Evolutionary conservation across 2,329 filamentous ascomycete species (phyloP).

Genomic region (Chaetomium olivaceum): DNA sequence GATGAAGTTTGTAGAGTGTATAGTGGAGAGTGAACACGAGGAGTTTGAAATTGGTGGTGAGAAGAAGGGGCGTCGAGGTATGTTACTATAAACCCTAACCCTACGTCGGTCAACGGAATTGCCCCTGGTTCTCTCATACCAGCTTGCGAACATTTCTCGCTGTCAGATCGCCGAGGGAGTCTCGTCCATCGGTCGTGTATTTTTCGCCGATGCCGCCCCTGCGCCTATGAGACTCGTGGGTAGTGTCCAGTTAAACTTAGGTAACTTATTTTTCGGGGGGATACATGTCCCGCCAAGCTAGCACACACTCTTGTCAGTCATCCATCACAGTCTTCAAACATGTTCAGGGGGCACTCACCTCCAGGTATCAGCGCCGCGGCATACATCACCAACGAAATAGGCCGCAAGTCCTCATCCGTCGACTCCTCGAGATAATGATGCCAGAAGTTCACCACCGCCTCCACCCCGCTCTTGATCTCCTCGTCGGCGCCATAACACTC

Average conservation of each 20-base stretch:
- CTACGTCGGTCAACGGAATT: neutral
- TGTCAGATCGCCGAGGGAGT: neutral
- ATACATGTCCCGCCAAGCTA: constrained; percentile 28
- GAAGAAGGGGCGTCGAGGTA: neutral
- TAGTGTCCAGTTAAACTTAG: neutral
- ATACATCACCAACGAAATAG: constrained; percentile 60
- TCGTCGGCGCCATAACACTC: constrained; percentile 43
- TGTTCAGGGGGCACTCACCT: constrained; percentile 39
- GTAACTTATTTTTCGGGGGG: constrained; percentile 3
- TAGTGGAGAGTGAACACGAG: neutral
- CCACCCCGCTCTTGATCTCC: constrained; percentile 33
- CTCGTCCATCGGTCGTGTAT: neutral
- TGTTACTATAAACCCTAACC: neutral
- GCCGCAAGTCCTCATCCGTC: constrained; percentile 45
- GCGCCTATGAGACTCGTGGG: neutral
- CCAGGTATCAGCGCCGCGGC: constrained; percentile 56
- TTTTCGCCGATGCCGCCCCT: neutral
- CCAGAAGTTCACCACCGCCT: constrained; percentile 40
- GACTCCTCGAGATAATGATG: constrained; percentile 39
- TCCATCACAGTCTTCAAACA: neutral
- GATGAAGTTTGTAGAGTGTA: neutral
- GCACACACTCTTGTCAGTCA: constrained; percentile 1
- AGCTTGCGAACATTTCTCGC: neutral
- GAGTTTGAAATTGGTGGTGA: neutral
- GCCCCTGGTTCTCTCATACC: neutral